Base-by-base conservation (phyloP, 139 green algal genomes). In the Tetraselmis striata region DNA sequence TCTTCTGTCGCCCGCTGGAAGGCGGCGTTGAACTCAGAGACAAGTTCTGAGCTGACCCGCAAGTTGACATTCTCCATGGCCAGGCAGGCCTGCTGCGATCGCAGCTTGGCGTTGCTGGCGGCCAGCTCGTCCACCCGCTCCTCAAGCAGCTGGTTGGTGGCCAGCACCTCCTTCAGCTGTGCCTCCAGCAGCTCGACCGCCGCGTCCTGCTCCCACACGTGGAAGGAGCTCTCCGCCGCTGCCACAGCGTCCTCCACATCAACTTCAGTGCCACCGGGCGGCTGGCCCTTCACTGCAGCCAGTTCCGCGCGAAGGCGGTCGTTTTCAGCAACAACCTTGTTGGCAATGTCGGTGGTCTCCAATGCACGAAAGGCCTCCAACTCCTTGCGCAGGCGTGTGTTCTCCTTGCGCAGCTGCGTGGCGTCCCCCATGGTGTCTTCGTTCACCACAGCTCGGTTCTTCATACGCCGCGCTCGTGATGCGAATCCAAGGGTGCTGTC, bases 371-470 rank as follows among this genome's bases (percentile, higher is more conserved):
- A 82, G 0, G 28, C 75, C n/a, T 67, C 77, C 81, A 92, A 59
- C 80, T 92, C 83, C 59, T 86, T 83, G 1, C 85, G 85, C 31
- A 94, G 78, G 0, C 86, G 81, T 77, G 87, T 82, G 25, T 94
- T 86, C 84, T 96, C 92, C 0, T 78, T 80, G 79, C 86, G 87
- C 79, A 96, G 86, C 76, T 83, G 82, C 0, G 78, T 45, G 1
- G 79, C 80, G 32, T 96, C 90, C 18, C 91, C 94, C 23, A 82
- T 58, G 0, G 83, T 84, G 77, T 92, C 90, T 84, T 94, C 88
- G 74, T 95, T 95, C 28, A 96, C 87, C 11, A 91, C 78, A 2
- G 92, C 11, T 67, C 45, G 45, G 45, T 67, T 67, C 11, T 18
- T 5, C 18, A 67, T 5, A 18, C 18, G 45, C 18, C 45, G 45